These are phyloP conservation scores for Alloteropsis semialata DNA, from an alignment of 176 grass and related monocot genomes.

Conservation along the genomic window DNA sequence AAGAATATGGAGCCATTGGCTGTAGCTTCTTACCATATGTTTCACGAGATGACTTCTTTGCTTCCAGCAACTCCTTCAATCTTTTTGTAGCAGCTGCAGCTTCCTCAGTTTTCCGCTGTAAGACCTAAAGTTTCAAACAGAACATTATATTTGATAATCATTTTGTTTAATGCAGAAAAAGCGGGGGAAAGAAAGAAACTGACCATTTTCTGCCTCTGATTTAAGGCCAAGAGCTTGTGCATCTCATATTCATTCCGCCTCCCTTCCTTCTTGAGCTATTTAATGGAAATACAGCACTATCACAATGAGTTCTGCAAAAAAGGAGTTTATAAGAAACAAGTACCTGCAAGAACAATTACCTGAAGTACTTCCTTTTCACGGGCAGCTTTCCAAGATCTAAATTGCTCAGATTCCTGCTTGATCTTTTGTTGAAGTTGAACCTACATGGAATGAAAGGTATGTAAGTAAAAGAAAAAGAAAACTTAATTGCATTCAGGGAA, in stretches of 20 bases:
- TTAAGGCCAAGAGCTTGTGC: constrained; percentile 91
- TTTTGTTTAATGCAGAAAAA: background rate
- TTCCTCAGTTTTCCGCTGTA: constrained; percentile 96
- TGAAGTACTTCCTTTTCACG: constrained; percentile 97
- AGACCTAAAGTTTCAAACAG: constrained; percentile 50
- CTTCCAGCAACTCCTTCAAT: constrained; percentile 78
- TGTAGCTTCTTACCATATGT: constrained; percentile 40
- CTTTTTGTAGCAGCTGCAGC: constrained; percentile 76
- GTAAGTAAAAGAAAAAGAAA: background rate
- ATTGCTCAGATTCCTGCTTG: constrained; percentile 97
- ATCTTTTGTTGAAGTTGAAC: constrained; percentile 98
- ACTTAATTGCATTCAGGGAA: background rate
- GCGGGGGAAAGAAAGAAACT: background rate
- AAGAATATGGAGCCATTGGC: background rate
- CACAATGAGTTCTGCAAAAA: background rate
- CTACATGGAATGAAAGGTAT: constrained; percentile 30
- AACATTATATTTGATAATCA: background rate
- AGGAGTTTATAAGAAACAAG: constrained; percentile 5
- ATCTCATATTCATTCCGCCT: constrained; percentile 95
- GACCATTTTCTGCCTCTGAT: constrained; percentile 94
- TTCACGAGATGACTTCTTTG: constrained; percentile 84
- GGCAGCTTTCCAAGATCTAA: constrained; percentile 89
- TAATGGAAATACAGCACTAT: constrained; percentile 32
- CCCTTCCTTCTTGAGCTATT: constrained; percentile 93
- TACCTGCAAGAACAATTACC: constrained; percentile 37